These are phyloP conservation scores for Lactifluus volemus DNA, from an alignment of 768 basidiomycete genomes.

Conservation along the genomic window DNA sequence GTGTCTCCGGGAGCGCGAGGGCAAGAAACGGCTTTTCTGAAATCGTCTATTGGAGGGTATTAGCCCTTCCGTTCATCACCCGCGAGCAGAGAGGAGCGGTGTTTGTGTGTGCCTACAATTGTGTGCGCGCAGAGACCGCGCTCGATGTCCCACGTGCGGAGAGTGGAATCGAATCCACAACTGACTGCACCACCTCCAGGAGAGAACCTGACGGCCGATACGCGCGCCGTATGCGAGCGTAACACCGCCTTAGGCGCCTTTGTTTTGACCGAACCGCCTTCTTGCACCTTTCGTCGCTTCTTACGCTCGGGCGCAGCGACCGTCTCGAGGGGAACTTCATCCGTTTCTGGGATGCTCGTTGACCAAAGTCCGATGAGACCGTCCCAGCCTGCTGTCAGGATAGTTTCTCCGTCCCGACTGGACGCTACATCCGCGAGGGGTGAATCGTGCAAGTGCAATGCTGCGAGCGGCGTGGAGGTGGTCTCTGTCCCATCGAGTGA, in stretches of 20 bases:
- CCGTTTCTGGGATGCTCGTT: slow-evolving; percentile 46
- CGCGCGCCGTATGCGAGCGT: slow-evolving; percentile 74
- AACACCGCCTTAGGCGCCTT: slow-evolving; percentile 69
- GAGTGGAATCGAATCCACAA: slow-evolving; percentile 85
- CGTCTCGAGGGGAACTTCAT: slow-evolving; percentile 50
- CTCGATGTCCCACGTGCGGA: slow-evolving; percentile 82
- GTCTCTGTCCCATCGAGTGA: slow-evolving; percentile 13
- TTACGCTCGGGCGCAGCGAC: slow-evolving; percentile 33
- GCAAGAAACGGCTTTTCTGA: slow-evolving; percentile 72
- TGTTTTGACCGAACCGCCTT: slow-evolving; percentile 27
- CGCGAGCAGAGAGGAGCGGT: background rate
- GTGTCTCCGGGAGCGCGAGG: slow-evolving; percentile 36
- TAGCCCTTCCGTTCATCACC: background rate
- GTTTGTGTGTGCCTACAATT: slow-evolving; percentile 41
- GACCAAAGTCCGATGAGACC: slow-evolving; percentile 77
- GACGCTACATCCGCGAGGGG: slow-evolving; percentile 67
- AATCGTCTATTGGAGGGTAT: slow-evolving; percentile 37
- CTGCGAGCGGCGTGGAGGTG: slow-evolving; percentile 38
- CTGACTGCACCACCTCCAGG: slow-evolving; percentile 47
- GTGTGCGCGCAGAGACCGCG: slow-evolving; percentile 62
- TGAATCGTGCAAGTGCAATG: slow-evolving; percentile 75
- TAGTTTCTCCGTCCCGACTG: slow-evolving; percentile 43
- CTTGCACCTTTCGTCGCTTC: slow-evolving; percentile 44
- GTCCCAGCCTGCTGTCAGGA: slow-evolving; percentile 88
- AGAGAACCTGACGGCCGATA: slow-evolving; percentile 64